phyloP scores from a whole-genome alignment of 2,329 filamentous ascomycete species.

The Cytospora leucostoma region DNA sequence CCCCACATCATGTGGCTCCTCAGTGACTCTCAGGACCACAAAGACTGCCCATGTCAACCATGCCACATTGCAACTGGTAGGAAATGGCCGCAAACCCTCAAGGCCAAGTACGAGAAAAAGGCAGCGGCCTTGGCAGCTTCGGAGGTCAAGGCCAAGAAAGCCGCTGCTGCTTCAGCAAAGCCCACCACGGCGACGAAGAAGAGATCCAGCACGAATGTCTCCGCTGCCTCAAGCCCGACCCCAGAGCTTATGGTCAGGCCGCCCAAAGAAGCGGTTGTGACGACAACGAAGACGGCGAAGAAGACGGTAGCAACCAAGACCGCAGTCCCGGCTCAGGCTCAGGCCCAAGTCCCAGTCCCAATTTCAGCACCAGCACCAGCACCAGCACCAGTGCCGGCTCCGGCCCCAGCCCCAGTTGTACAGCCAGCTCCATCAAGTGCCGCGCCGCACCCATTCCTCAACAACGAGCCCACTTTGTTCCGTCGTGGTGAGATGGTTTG shows the following conservation, averaged over 20 bases:
- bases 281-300: constrained; percentile 14
- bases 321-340: constrained; percentile 3
- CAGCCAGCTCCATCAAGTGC: constrained; percentile 6
- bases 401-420: neutral
- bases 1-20: constrained; percentile 55
- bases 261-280: constrained; percentile 6
- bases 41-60: constrained; percentile 51
- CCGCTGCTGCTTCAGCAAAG: neutral
- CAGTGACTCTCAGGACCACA: constrained; percentile 49
- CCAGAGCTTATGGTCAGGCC: constrained; percentile 14
- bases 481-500: constrained; percentile 41
- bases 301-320: constrained; percentile 7
- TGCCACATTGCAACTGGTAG: constrained; percentile 25
- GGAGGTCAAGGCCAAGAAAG: constrained; percentile 22
- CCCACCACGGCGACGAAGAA: constrained; percentile 16
- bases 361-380: neutral
- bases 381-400: neutral
- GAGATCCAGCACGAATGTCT: neutral
- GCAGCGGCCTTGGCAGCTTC: constrained; percentile 15
- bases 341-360: neutral
- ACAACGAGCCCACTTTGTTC: constrained; percentile 32
- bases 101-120: constrained; percentile 23
- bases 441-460: constrained; percentile 7
- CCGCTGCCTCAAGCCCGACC: constrained; percentile 9
- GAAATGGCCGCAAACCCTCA: constrained; percentile 21